Evolutionary conservation across 352 stramenopile species (phyloP).

Genomic region (Pythium angustatum): DNA sequence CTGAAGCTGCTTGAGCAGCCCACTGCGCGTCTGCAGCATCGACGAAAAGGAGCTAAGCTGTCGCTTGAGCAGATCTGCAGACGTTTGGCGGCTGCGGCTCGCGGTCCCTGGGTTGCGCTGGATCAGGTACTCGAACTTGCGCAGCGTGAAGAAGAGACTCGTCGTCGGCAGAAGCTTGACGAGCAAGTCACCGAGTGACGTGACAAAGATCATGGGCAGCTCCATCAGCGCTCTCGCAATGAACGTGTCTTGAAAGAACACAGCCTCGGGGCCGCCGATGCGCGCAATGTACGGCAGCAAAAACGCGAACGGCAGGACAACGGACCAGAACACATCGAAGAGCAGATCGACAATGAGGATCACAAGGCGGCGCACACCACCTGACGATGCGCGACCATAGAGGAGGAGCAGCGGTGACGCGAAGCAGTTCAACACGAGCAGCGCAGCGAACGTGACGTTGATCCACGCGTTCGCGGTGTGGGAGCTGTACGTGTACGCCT

Average conservation of each 20-base stretch:
- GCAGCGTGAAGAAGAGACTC: neutral
- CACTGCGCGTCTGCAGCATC: neutral
- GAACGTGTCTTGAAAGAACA: neutral
- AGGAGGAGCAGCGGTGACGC: neutral
- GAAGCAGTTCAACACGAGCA: conserved; percentile 16
- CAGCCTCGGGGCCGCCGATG: neutral
- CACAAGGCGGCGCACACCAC: neutral
- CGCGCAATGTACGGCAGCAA: neutral
- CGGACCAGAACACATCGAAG: neutral
- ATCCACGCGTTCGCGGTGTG: neutral
- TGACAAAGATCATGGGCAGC: neutral
- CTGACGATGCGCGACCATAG: too few species aligned
- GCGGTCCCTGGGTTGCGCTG: neutral
- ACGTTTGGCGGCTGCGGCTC: neutral
- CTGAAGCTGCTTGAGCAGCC: neutral
- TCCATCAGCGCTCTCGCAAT: neutral
- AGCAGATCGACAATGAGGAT: neutral
- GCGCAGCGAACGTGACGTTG: conserved; percentile 3
- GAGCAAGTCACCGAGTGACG: neutral
- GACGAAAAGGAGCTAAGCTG: neutral
- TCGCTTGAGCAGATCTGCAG: neutral
- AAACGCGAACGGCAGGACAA: neutral
- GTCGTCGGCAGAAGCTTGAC: neutral
- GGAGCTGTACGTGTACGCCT: conserved; percentile 2
- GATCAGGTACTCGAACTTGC: neutral